Conservation (phyloP, 176 grass and related monocot genomes). For the Aegilops speltoides region DNA sequence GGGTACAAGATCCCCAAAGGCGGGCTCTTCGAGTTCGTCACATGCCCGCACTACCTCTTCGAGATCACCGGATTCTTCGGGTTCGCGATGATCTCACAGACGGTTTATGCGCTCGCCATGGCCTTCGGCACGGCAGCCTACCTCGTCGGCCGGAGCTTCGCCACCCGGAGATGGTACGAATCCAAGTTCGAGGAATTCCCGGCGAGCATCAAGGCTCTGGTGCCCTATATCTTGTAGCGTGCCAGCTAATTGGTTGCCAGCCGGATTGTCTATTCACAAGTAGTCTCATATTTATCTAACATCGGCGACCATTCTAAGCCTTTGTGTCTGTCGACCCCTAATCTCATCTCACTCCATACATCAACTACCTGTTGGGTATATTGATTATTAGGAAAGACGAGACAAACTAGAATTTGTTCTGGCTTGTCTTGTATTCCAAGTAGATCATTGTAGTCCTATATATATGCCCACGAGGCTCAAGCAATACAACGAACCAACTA, state of each 20-base stretch:
- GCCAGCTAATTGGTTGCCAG: neutral
- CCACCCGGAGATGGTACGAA: constrained; percentile 72
- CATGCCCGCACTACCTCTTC: constrained; percentile 84
- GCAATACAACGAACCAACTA: too few species aligned
- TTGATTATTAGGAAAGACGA: too few species aligned
- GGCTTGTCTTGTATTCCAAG: too few species aligned
- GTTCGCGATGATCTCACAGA: constrained; percentile 65
- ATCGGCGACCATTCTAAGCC: too few species aligned
- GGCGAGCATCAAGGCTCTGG: constrained; percentile 47
- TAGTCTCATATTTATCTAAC: neutral
- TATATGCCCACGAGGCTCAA: too few species aligned
- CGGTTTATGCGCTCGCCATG: constrained; percentile 42
- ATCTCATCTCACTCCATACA: too few species aligned
- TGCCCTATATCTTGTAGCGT: constrained; percentile 62
- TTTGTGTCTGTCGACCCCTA: too few species aligned
- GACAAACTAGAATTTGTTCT: too few species aligned
- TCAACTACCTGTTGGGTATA: too few species aligned
- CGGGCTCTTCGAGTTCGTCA: constrained; percentile 56
- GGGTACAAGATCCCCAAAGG: constrained; percentile 70
- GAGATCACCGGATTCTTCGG: constrained; percentile 69
- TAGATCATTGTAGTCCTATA: too few species aligned
- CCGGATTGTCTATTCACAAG: neutral
- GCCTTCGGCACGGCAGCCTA: constrained; percentile 50
- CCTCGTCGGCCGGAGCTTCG: constrained; percentile 66
- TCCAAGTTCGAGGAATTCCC: constrained; percentile 67